These are phyloP conservation scores for Diaporthe eres DNA, from an alignment of 2,329 filamentous ascomycete species.

Conservation along the genomic window DNA sequence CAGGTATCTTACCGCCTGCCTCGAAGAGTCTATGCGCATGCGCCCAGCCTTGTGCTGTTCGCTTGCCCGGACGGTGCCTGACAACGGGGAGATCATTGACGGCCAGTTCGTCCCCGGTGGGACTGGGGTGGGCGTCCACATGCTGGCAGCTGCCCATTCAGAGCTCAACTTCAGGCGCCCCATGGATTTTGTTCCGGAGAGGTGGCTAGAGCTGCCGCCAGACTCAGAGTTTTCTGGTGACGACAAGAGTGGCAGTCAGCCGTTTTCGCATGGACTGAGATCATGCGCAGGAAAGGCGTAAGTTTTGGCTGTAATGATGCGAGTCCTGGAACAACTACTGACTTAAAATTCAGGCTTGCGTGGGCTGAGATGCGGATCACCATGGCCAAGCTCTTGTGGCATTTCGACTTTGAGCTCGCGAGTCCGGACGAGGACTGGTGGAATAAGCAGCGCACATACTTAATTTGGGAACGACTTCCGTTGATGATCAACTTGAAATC, in stretches of 20 bases:
- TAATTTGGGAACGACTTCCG: slow-evolving; percentile 41
- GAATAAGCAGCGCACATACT: slow-evolving; percentile 35
- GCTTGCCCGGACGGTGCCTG: slow-evolving; percentile 38
- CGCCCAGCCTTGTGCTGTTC: slow-evolving; percentile 48
- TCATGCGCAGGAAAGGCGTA: slow-evolving; percentile 36
- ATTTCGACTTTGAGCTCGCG: slow-evolving; percentile 46
- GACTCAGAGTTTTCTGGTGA: slow-evolving; percentile 15
- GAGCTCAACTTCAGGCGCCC: slow-evolving; percentile 51
- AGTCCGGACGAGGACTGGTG: slow-evolving; percentile 36
- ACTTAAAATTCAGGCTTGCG: slow-evolving; percentile 39
- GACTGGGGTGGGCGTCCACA: slow-evolving; percentile 49
- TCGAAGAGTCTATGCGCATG: slow-evolving; percentile 50
- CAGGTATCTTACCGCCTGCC: slow-evolving; percentile 51
- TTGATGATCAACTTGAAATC: slow-evolving; percentile 39
- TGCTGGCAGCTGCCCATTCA: slow-evolving; percentile 51
- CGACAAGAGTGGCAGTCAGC: slow-evolving; percentile 33
- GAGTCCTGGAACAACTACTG: not conserved
- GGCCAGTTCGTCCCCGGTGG: slow-evolving; percentile 48
- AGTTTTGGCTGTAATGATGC: slow-evolving; percentile 30
- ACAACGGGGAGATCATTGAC: slow-evolving; percentile 44
- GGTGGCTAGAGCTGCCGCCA: slow-evolving; percentile 51
- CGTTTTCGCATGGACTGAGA: slow-evolving; percentile 27
- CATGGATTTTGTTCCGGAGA: slow-evolving; percentile 52
- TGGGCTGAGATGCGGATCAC: slow-evolving; percentile 44
- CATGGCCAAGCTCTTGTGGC: slow-evolving; percentile 44